Evolutionary conservation across 208 protist species (phyloP), one percentile per base, ranked within the genome.

Genomic region (Leishmania gerbilli): DNA sequence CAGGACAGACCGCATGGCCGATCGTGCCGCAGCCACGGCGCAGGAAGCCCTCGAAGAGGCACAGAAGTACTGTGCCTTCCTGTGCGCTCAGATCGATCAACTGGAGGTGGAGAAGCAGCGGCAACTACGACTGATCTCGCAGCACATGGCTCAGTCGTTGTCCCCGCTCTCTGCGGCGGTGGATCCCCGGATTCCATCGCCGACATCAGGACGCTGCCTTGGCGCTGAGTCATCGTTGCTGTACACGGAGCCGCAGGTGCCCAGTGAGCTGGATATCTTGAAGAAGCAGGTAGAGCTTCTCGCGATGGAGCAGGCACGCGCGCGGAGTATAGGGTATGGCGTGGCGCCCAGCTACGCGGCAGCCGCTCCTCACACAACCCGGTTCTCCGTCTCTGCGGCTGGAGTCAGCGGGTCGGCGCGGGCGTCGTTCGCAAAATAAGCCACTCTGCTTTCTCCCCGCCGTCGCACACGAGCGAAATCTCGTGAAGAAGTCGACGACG

Each of bases 241-340:
- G 13, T 56, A 72, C 49, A 5, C 76, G n/a, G 76, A 79, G 13
- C 8, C 40, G 51, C 58, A 47, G 34, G 81, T 86, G 24, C 82
- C 86, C 15, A 87, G 81, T 69, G 89, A 92, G 60, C 74, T 90
- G 74, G 87, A 92, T 76, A 85, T 89, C 27, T 65, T 92, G 42
- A 86, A 85, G 77, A 92, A 90, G 78, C 75, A 84, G 49, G 85
- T 92, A 75, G 87, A 92, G 65, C 79, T 92, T 76, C 82, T 92
- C 9, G 80, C 72, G 5, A 88, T 92, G 87, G 89, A 92, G 75
- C 81, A 88, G 77, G 80, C 79, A 21, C 87, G 89, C 3, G 83
- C 82, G n/a, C 81, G 84, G 67, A 67, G 71, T 64, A 62, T 79
- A 9, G 76, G 56, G 45, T 80, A 79, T 75, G 62, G 75, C 49